A percentile compares a stretch with the other conserved stretches of the same genome.
Evolutionary conservation across 2,329 filamentous ascomycete species (phyloP).

Genomic region (Claviceps spartinae): DNA sequence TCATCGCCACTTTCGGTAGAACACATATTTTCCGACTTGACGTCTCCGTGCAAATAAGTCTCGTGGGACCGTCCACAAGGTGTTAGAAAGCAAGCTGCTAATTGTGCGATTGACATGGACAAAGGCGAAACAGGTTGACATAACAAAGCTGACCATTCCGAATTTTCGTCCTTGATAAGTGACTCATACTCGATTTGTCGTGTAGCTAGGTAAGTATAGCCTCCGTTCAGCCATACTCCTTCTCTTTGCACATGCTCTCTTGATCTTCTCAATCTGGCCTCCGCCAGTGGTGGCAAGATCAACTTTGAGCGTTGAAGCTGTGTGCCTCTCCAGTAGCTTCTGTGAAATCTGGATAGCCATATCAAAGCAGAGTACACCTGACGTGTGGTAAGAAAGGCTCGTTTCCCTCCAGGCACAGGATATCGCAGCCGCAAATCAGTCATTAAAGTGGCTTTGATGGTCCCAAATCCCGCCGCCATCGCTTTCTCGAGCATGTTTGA

Average conservation of each 20-base stretch:
- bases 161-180: slow-evolving; percentile 30
- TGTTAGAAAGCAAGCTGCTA: slow-evolving; percentile 36
- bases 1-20: slow-evolving; percentile 32
- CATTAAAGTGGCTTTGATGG: slow-evolving; percentile 40
- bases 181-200: slow-evolving; percentile 40
- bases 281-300: slow-evolving; percentile 42
- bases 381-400: slow-evolving; percentile 27
- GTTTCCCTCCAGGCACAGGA: slow-evolving; percentile 42
- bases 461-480: slow-evolving; percentile 17
- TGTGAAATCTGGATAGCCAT: slow-evolving; percentile 52
- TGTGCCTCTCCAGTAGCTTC: slow-evolving; percentile 32
- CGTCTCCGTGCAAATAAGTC: slow-evolving; percentile 53
- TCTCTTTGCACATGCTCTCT: slow-evolving; percentile 6
- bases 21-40: slow-evolving; percentile 57
- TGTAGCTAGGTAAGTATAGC: slow-evolving; percentile 56
- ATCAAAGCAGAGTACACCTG: slow-evolving; percentile 41
- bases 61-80: slow-evolving; percentile 31
- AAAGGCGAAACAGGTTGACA: slow-evolving; percentile 21
- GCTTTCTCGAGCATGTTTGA: slow-evolving; percentile 13
- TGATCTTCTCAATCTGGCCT: slow-evolving; percentile 21
- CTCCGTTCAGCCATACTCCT: slow-evolving; percentile 49
- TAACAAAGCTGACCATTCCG: slow-evolving; percentile 41
- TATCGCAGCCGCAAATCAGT: slow-evolving; percentile 40
- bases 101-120: slow-evolving; percentile 31
- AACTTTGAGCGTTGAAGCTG: slow-evolving; percentile 16